Evolutionary conservation across 768 basidiomycete genomes (phyloP), one percentile per base, ranked within the genome.

Genomic region (Calocybe gangraenosa): DNA sequence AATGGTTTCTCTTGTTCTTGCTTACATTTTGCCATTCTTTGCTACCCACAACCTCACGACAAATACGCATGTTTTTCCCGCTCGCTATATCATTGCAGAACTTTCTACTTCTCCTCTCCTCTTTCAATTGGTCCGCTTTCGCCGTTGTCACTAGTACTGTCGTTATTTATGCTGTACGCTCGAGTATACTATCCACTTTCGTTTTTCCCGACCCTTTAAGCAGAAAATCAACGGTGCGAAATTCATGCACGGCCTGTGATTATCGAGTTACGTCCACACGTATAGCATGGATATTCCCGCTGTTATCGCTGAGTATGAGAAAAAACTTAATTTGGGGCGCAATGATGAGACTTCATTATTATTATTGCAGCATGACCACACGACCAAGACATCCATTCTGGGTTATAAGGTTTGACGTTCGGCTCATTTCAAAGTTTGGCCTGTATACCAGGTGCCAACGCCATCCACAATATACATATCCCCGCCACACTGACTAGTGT

Each of bases 401-500:
- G 50, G 41, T 43, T 46, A 47, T 45, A 49, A 51, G 45, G 54
- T 51, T 52, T 42, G 42, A 52, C 34, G 37, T 48, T 47, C 25
- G 42, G 47, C 42, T 42, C 46, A 40, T 14, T 53, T 50, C 39
- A 51, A 43, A 44, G 31, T 45, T 35, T 37, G 44, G 33, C 45
- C 34, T 49, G 49, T 47, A 45, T 51, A 54, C 41, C 44, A 45
- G 44, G 43, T 44, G 45, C 43, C 47, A 54, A 63, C 57, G 64
- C 59, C 53, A 69, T 54, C 58, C 65, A 67, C 46, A 65, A 57
- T 58, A 70, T 54, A 57, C 71, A 75, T 52, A 75, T 54, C 40
- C 68, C 74, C 47, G 63, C 65, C 55, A 65, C 66, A 35, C 73
- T 71, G 52, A 76, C 50, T 44, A 68, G 53, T 37, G 62, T 63